phyloP scores from a whole-genome alignment of 169 alveolate genomes.

The Plasmodium reichenowi region DNA sequence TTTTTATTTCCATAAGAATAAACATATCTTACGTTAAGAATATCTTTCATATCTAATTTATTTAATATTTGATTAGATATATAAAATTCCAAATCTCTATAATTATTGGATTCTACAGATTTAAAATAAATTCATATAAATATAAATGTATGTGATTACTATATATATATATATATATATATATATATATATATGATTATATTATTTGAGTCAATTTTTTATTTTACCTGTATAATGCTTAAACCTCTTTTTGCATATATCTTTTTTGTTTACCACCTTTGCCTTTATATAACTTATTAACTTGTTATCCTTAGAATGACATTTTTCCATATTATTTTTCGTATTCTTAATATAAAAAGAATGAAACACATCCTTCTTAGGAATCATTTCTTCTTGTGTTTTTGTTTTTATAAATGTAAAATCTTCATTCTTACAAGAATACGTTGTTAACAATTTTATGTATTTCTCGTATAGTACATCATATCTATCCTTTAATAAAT shows the following conservation, averaged over 20 bases:
- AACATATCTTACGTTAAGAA: conserved; percentile 44
- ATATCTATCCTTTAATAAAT: conserved; percentile 37
- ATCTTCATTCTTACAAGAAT: conserved; percentile 27
- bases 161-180: neutral
- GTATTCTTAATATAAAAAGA: conserved; percentile 44
- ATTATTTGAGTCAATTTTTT: neutral
- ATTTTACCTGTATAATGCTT: conserved; percentile 33
- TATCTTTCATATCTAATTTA: conserved; percentile 52
- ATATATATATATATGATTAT: neutral
- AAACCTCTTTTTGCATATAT: neutral
- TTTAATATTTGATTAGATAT: conserved; percentile 44
- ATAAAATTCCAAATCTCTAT: conserved; percentile 56
- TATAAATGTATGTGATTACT: neutral
- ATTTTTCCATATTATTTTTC: neutral
- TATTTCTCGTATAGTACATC: conserved; percentile 48
- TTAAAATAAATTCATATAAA: neutral
- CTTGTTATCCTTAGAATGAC: conserved; percentile 3
- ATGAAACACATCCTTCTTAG: conserved; percentile 35
- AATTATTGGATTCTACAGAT: conserved; percentile 8
- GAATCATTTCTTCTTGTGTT: conserved; percentile 9
- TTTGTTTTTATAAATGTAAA: conserved; percentile 40
- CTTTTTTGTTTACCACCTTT: conserved; percentile 31
- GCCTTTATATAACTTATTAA: conserved; percentile 50
- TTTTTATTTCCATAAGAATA: conserved; percentile 48
- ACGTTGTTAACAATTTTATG: conserved; percentile 20